Evolutionary conservation across 78 protist genomes (phyloP).

Genomic region (Dictyostelium discoideum): DNA sequence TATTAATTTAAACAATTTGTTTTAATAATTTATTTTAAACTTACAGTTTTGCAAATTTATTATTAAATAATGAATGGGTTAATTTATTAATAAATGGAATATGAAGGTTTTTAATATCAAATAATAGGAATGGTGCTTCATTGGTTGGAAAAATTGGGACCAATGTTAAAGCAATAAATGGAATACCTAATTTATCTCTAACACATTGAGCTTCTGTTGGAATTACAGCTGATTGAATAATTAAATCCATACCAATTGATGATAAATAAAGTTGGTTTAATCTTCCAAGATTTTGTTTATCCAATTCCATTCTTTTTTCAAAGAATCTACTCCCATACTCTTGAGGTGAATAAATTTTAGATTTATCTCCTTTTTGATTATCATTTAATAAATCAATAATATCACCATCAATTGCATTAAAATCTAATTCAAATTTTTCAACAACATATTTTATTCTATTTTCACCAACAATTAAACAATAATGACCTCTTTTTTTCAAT

Average conservation of each 20-base stretch:
- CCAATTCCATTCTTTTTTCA: neutral
- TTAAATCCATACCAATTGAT: slow-evolving; percentile 15
- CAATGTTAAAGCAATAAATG: neutral
- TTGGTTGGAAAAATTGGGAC: slow-evolving; percentile 1
- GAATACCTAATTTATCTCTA: slow-evolving; percentile 16
- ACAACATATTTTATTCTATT: slow-evolving; percentile 34
- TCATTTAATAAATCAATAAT: neutral
- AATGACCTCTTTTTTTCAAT: slow-evolving; percentile 15
- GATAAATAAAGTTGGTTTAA: neutral
- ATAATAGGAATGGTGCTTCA: neutral
- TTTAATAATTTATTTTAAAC: neutral
- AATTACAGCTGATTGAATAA: neutral
- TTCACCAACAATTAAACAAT: neutral
- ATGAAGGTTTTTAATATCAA: neutral
- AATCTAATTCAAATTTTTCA: slow-evolving; percentile 25
- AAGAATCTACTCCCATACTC: neutral
- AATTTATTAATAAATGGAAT: neutral
- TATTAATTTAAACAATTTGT: too few species aligned
- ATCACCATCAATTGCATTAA: neutral
- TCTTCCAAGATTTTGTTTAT: neutral
- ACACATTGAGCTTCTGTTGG: neutral
- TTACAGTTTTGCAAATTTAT: neutral
- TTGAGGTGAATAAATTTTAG: neutral
- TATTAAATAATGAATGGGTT: neutral
- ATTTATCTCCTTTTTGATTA: neutral